Evolutionary conservation across 2,329 filamentous ascomycete species (phyloP), one percentile per base, ranked within the genome.

Genomic region (Hypoxylon sp.): DNA sequence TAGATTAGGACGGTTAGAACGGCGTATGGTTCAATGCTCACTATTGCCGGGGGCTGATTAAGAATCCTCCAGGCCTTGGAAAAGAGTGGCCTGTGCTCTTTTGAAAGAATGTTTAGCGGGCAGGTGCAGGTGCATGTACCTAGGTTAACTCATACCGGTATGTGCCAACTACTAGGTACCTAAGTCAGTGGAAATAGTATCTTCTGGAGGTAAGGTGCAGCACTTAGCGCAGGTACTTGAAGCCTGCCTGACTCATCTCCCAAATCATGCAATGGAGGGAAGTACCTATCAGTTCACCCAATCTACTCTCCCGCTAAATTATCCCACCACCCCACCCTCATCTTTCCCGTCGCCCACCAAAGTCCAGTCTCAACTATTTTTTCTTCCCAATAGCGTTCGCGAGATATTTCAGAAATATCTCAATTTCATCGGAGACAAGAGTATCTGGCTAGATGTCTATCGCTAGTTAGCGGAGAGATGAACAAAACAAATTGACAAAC

Each of bases 251-350:
- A 34, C 32, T 34, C 32, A 34, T 15, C 32, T 13, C 32, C 32
- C 10, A 34, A 34, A 3, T 34, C 13, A 1, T 34, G 13, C 11
- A 13, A 15, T 13, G 8, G 1, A 4, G n/a, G 8, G n/a, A 41
- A 41, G 37, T 41, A 41, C 37, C 41, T 46, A 13, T 15, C 22
- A 46, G 22, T 46, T 24, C 7, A 15, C 41, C 19, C 10, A 46
- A 22, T 13, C 41, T n/a, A 43, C 39, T n/a, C 15, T 17, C 37
- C n/a, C n/a, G n/a, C n/a, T 43, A 43, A 26, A 22, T 50, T 63
- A 63, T 66, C 64, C 64, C 61, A 67, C 64, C 61, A 66, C 53
- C 58, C 62, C 64, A 57, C 58, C 56, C 50, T 54, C 56, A 41
- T 59, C 44, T 47, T 49, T 51, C 41, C 49, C 56, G 46, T 57